Base-by-base conservation (phyloP, 805 yeast genomes). In the Candida easanensis region DNA sequence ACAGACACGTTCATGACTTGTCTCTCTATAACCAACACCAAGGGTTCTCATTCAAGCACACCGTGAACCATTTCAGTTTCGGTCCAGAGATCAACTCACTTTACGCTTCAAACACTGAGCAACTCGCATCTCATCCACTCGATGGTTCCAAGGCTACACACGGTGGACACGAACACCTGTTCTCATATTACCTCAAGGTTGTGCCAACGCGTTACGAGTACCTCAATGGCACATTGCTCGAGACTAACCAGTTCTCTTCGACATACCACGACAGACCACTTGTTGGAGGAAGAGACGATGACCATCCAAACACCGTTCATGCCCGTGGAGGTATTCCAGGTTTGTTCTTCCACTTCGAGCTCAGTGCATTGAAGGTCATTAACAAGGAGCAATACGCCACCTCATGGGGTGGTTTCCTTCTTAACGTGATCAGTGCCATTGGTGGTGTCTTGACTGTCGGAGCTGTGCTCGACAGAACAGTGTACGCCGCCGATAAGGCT, bases 361-460 rank as follows among this genome's bases (percentile, higher is more conserved):
- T 93, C 63, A 82, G 95, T 44, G 96, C 98, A 10, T 72, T 93
- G 71, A 88, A 89, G 61, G 89, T 93, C 39, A 86, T 90, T 57
- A 88, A 91, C 66, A 74, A 79, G 45, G 95, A 93, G 63, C 81
- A 67, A 37, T 71, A 71, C 45, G 61, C 63, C 15, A 84, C 82
- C 60, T 75, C 93, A 2, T 85, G 93, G 82, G 82, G 90, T 23
- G 86, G 89, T 2, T 89, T 90, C 60, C 57, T 88, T 20, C 68
- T 89, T 46, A 88, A 90, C 27, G 87, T 86, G 21, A 79, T 93
- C 52, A 84, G 96, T 43, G 88, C 95, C 7, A 75, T 91, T 32
- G 98, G 97, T 9, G 97, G 98, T 37, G 89, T 93, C 10, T 70
- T 93, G 46, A 90, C 97, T 21, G 89, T 91, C 21, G 98, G 96